Evolutionary conservation across 2,329 filamentous ascomycete species (phyloP), one percentile per base, ranked within the genome.

Genomic region (Clonostachys rhizophaga): DNA sequence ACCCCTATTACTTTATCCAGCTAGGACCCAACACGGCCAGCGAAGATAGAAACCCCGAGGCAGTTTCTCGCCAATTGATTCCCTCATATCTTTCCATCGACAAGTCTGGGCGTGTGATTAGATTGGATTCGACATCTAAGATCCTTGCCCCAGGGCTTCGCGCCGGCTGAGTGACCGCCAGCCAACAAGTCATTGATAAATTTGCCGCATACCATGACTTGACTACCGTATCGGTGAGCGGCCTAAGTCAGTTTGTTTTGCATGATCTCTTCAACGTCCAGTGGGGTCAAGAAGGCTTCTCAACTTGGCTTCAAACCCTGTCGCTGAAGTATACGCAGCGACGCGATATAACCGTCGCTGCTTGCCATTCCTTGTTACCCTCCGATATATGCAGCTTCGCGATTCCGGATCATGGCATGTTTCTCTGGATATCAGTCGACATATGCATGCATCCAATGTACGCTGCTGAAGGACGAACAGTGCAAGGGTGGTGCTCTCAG

Each of bases 1-100:
- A 94, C 61, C 89, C 89, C 3, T 94, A 95, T 69, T 94, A 91
- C 68, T 94, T 90, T 69, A 72, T 94, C 41, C 89, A 94, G 24
- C 24, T 30, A 30, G 24, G 24, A 10, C 24, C 24, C 24, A 30
- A 30, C 24, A 6, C 24, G 6, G n/a, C 39, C 5, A 18, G 24
- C 24, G 24, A 10, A 9, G 24, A 3, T 30, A 6, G 20, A 2
- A 30, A 30, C 24, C 24, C 9, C 24, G 24, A 30, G 24, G 8
- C 24, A 10, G 24, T 30, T 12, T 76, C 86, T 50, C 68, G 74
- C 16, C 54, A 51, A 2, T 46, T 57, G 14, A 42, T 42, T 1
- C 87, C 89, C 2, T 85, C 83, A 7, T 81, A 85, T 52, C 71
- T 94, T 33, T 85, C 79, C 64, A 73, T 95, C 56, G 89, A 95